Evolutionary conservation across 2,329 filamentous ascomycete species (phyloP).

Genomic region (Colletotrichum tropicale): DNA sequence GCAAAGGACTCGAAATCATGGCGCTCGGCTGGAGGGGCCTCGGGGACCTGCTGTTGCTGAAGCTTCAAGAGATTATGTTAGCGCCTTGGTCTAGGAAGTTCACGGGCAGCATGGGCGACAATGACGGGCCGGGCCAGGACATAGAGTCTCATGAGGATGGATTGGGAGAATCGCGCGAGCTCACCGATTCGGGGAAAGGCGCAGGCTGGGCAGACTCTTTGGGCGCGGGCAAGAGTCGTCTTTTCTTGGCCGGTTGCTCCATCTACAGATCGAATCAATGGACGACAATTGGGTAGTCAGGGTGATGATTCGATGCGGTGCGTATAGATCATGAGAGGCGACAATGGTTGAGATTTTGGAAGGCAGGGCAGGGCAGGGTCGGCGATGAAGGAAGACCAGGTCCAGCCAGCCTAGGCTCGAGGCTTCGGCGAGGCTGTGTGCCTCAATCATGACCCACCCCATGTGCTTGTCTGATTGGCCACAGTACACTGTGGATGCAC

Average conservation of each 20-base stretch:
- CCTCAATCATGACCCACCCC: not conserved
- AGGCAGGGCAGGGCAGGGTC: not conserved
- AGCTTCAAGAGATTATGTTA: slow-evolving; percentile 25
- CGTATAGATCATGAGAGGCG: not conserved
- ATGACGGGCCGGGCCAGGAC: not conserved
- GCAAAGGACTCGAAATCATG: slow-evolving; percentile 72
- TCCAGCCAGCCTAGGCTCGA: not conserved
- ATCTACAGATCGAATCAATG: slow-evolving; percentile 16
- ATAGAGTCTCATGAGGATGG: not conserved
- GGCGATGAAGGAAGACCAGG: not conserved
- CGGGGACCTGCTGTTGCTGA: slow-evolving; percentile 41
- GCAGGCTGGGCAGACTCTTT: slow-evolving; percentile 11
- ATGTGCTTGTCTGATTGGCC: not conserved
- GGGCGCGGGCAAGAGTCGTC: slow-evolving; percentile 17
- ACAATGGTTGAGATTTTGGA: not conserved
- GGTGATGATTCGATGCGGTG: not conserved
- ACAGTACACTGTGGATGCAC: not conserved
- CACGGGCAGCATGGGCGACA: not conserved
- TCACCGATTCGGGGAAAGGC: slow-evolving; percentile 21
- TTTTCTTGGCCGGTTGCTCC: slow-evolving; percentile 23
- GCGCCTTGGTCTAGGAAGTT: not conserved
- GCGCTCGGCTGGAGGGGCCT: slow-evolving; percentile 50
- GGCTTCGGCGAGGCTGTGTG: not conserved
- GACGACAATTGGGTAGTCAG: not conserved
- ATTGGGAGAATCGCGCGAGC: slow-evolving; percentile 13